Conservation (phyloP, 2,329 filamentous ascomycete species). For the Juglanconis juglandina region DNA sequence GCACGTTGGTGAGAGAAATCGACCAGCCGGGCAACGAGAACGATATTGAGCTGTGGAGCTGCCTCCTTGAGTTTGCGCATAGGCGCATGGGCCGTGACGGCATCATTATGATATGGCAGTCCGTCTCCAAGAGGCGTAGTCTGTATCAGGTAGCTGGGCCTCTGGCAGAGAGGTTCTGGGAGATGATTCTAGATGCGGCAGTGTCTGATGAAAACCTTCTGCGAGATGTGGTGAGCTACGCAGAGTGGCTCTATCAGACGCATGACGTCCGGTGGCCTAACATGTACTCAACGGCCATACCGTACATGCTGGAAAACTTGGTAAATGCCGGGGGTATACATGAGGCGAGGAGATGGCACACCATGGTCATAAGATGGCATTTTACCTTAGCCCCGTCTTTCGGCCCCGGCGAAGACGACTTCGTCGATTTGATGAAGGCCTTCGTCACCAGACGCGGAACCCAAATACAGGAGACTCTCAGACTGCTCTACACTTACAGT, state of each 20-base stretch:
- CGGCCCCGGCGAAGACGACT: constrained; percentile 37
- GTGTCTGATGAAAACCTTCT: constrained; percentile 31
- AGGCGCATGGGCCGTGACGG: constrained; percentile 24
- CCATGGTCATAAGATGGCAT: constrained; percentile 46
- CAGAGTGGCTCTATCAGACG: constrained; percentile 39
- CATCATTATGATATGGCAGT: constrained; percentile 26
- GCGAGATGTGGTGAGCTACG: constrained; percentile 35
- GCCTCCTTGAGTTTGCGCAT: constrained; percentile 29
- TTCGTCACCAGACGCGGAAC: constrained; percentile 38
- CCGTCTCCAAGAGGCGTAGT: constrained; percentile 22
- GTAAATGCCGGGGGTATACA: background rate
- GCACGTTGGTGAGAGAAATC: constrained; percentile 19
- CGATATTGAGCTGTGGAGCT: constrained; percentile 30
- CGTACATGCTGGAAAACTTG: constrained; percentile 36
- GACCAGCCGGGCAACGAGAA: constrained; percentile 25
- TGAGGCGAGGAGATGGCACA: constrained; percentile 27
- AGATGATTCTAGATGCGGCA: constrained; percentile 30
- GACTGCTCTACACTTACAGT: constrained; percentile 43
- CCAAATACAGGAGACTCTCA: constrained; percentile 37
- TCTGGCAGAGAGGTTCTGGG: constrained; percentile 28
- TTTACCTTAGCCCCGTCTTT: constrained; percentile 41
- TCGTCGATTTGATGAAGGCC: constrained; percentile 37
- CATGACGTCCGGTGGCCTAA: constrained; percentile 45
- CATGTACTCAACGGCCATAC: constrained; percentile 46
- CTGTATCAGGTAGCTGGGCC: constrained; percentile 24